Percentiles rank a stretch among this genome's conserved stretches.
These are phyloP conservation scores for Fusarium citri DNA, from an alignment of 2,329 filamentous ascomycete genomes.

Conservation along the genomic window DNA sequence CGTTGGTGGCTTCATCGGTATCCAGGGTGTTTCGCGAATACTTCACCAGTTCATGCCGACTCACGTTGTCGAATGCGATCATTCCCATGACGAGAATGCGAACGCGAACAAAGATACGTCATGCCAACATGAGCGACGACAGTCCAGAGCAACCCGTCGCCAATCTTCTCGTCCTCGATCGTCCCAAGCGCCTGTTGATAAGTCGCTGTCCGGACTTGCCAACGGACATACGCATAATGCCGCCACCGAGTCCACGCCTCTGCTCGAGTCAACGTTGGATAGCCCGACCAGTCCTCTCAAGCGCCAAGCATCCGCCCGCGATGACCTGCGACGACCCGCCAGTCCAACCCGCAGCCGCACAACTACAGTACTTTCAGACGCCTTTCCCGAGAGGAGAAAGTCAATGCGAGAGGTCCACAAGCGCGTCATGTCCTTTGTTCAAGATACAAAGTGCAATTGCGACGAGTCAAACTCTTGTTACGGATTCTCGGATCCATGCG, in stretches of 20 bases:
- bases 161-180: conserved; percentile 46
- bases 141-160: conserved; percentile 49
- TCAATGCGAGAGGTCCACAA: conserved; percentile 67
- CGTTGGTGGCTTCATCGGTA: conserved; percentile 77
- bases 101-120: conserved; percentile 46
- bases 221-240: conserved; percentile 40
- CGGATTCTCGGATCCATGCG: conserved; percentile 74
- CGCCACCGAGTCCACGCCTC: conserved; percentile 61
- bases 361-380: conserved; percentile 45
- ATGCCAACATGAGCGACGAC: conserved; percentile 43
- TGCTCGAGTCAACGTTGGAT: conserved; percentile 54
- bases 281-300: conserved; percentile 44
- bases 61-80: conserved; percentile 84
- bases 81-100: conserved; percentile 71
- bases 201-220: conserved; percentile 28
- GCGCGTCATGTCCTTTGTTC: conserved; percentile 72
- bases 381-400: conserved; percentile 57
- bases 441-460: conserved; percentile 72
- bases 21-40: conserved; percentile 77
- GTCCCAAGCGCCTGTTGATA: conserved; percentile 34
- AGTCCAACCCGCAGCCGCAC: conserved; percentile 46
- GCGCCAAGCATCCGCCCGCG: conserved; percentile 48
- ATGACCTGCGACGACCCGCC: conserved; percentile 46
- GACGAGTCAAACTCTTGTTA: conserved; percentile 71
- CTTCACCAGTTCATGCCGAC: conserved; percentile 81